These are phyloP conservation scores for Climacium dendroides DNA, from an alignment of 225 moss, liverwort and hornwort genomes.

Conservation along the genomic window DNA sequence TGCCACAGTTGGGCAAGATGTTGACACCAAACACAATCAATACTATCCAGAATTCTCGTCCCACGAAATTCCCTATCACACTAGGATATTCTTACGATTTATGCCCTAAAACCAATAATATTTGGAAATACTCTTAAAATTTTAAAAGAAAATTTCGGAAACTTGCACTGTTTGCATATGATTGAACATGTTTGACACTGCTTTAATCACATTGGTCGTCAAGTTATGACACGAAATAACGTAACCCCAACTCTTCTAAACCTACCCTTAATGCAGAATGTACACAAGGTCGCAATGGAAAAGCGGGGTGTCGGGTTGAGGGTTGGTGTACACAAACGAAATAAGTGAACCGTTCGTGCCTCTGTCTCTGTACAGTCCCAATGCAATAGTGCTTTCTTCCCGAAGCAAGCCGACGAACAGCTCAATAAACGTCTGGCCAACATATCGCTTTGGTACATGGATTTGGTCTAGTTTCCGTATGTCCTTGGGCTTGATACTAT, in stretches of 20 bases:
- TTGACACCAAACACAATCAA: not conserved
- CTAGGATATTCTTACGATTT: fast-evolving
- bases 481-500: not conserved
- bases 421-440: slow-evolving; percentile 17
- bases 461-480: slow-evolving; percentile 27
- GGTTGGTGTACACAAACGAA: slow-evolving; percentile 39
- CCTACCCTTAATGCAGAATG: not conserved
- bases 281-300: slow-evolving; percentile 19
- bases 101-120: too few species aligned
- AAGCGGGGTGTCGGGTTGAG: not conserved
- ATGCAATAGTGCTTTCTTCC: not conserved
- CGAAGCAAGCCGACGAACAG: slow-evolving; percentile 12
- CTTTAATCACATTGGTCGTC: fast-evolving
- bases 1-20: not conserved
- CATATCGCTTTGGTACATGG: slow-evolving; percentile 9
- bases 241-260: not conserved
- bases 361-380: slow-evolving; percentile 29
- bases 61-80: too few species aligned
- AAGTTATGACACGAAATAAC: too few species aligned
- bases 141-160: too few species aligned
- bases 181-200: not conserved
- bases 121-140: too few species aligned
- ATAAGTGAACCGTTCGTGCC: slow-evolving; percentile 26
- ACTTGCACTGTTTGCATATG: not conserved
- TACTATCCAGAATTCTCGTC: not conserved